Evolutionary conservation across 257 asterid genomes (phyloP).

Genomic region (Agastache rugosa): DNA sequence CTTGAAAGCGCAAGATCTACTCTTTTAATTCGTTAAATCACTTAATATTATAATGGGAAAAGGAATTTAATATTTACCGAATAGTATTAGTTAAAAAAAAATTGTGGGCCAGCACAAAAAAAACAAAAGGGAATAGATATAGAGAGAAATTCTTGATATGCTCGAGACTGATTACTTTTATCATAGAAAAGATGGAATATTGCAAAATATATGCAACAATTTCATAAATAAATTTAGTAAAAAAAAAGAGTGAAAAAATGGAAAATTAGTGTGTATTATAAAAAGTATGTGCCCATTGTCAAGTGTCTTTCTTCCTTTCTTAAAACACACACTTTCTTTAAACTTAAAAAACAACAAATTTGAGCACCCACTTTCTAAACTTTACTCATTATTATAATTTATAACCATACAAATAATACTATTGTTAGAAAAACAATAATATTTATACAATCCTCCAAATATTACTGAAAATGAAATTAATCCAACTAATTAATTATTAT

Average conservation of each 20-base stretch:
- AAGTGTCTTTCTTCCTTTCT: conserved; percentile 27
- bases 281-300: conserved; percentile 28
- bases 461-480: conserved; percentile 21
- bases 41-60: neutral
- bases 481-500: conserved; percentile 16
- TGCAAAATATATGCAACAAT: neutral
- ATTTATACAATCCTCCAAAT: neutral
- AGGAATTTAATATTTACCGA: neutral
- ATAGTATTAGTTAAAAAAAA: neutral
- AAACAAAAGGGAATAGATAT: neutral
- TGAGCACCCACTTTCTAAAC: conserved; percentile 19
- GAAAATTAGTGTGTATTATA: conserved; percentile 13
- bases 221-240: neutral
- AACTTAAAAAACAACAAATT: conserved; percentile 20
- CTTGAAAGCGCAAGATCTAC: neutral
- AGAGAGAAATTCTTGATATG: neutral
- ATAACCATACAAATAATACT: neutral
- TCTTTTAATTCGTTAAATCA: neutral
- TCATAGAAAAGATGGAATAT: neutral
- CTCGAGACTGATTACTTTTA: neutral
- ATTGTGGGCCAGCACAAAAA: conserved; percentile 3
- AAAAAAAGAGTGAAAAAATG: neutral
- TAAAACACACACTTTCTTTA: conserved; percentile 7
- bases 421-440: neutral
- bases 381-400: neutral